A percentile compares a stretch with the other conserved stretches of the same genome.
phyloP scores from a whole-genome alignment of 78 protist species.

The Paratrimastix pyriformis region DNA sequence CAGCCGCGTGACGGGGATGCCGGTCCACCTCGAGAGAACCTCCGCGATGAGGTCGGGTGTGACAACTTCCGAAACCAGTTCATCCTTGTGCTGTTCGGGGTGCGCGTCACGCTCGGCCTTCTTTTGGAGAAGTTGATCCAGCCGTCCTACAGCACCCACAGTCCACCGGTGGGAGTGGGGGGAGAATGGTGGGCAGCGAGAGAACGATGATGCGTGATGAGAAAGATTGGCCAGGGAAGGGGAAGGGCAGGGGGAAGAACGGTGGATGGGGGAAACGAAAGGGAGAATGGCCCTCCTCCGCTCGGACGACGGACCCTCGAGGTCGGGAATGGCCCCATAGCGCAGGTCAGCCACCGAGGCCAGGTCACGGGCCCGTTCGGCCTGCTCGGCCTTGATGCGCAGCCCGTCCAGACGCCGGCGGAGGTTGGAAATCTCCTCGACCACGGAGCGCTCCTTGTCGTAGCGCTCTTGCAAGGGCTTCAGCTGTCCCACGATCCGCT shows the following conservation, averaged over 20 bases:
- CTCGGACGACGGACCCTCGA: not conserved
- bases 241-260: not conserved
- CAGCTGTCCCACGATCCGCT: constrained; percentile 54
- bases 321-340: constrained; percentile 74
- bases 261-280: not conserved
- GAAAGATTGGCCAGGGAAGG: not conserved
- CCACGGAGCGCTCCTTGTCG: constrained; percentile 64
- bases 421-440: constrained; percentile 52
- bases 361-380: constrained; percentile 69
- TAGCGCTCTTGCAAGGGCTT: constrained; percentile 53
- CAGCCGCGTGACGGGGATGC: constrained; percentile 84
- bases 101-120: not conserved
- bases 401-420: constrained; percentile 58
- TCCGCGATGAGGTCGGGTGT: constrained; percentile 29
- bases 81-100: not conserved
- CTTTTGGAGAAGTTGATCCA: not conserved
- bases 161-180: not conserved
- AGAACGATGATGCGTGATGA: not conserved
- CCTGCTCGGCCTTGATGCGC: constrained; percentile 50
- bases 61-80: constrained; percentile 9
- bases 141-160: not conserved
- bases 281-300: too few species aligned
- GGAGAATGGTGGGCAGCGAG: not conserved
- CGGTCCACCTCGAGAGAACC: constrained; percentile 77
- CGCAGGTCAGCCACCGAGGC: constrained; percentile 71